These are phyloP conservation scores for Aspergillus sp. DNA, from an alignment of 2,329 filamentous ascomycete genomes.

Conservation along the genomic window DNA sequence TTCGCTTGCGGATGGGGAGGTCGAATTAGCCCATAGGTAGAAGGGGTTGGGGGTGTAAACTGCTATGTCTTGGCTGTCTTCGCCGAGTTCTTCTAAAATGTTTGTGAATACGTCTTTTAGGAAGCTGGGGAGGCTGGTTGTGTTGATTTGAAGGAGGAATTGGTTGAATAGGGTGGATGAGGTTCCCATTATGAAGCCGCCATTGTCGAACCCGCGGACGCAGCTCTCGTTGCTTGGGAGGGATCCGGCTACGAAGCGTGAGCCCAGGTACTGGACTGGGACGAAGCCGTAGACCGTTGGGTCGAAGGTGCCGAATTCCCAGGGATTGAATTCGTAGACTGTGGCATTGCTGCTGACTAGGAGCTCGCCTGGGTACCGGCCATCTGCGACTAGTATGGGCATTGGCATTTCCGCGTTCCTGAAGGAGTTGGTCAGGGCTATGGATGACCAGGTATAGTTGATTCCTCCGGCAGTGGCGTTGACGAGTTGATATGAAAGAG, in stretches of 20 bases:
- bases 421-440: constrained; percentile 63
- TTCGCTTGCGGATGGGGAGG: constrained; percentile 58
- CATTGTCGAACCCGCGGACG: constrained; percentile 76
- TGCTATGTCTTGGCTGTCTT: constrained; percentile 69
- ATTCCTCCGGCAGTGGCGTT: constrained; percentile 73
- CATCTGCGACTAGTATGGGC: constrained; percentile 70
- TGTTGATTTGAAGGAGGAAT: constrained; percentile 66
- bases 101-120: constrained; percentile 55
- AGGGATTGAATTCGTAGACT: constrained; percentile 74
- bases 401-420: constrained; percentile 63
- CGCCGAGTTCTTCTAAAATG: constrained; percentile 58
- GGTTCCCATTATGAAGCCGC: constrained; percentile 80
- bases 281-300: constrained; percentile 70
- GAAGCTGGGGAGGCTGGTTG: constrained; percentile 48
- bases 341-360: constrained; percentile 70
- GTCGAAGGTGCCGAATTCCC: constrained; percentile 74
- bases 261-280: constrained; percentile 69
- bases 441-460: constrained; percentile 77
- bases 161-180: constrained; percentile 81
- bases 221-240: constrained; percentile 62
- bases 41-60: constrained; percentile 75
- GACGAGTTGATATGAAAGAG: constrained; percentile 78
- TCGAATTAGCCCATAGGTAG: constrained; percentile 60
- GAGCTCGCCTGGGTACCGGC: constrained; percentile 60
- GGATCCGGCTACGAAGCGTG: constrained; percentile 66